Conservation (phyloP, 1,284 basidiomycete species). For the Ceratobasidium theobromae region DNA sequence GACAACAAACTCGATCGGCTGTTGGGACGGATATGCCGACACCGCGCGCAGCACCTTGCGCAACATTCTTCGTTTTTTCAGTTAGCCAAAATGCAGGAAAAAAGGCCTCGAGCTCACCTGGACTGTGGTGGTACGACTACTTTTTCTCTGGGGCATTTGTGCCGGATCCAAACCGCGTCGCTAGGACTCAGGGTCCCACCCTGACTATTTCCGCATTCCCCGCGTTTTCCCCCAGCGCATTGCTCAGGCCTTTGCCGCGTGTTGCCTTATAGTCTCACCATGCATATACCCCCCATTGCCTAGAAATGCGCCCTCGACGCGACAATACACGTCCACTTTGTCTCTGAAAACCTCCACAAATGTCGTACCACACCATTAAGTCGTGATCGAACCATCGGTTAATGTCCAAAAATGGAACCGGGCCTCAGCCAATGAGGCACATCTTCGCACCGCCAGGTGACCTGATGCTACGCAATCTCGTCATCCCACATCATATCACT, state of each 20-base stretch:
- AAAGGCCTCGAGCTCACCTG: neutral
- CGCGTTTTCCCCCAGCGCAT: neutral
- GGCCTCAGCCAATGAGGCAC: too few species aligned
- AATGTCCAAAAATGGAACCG: neutral
- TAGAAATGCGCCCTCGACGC: neutral
- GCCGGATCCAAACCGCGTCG: constrained; percentile 3
- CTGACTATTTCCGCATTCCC: neutral
- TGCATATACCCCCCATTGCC: neutral
- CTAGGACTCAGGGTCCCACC: neutral
- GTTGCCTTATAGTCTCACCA: neutral
- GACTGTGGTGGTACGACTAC: constrained; percentile 16
- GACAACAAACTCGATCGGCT: constrained; percentile 80
- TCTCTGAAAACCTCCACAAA: neutral
- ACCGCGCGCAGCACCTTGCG: constrained; percentile 33
- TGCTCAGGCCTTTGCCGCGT: neutral
- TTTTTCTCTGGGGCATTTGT: constrained; percentile 7
- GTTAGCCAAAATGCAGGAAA: neutral
- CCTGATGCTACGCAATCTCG: too few species aligned
- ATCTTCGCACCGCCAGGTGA: too few species aligned
- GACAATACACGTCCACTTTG: neutral
- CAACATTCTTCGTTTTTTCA: constrained; percentile 18
- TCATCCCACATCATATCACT: too few species aligned
- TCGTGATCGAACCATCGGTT: neutral
- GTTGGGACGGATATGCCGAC: constrained; percentile 42
- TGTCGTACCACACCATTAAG: neutral